Percentiles rank a stretch among this genome's conserved stretches.
phyloP scores from a whole-genome alignment of 371 early-diverging fungal species.

The Mucor circinelloides region DNA sequence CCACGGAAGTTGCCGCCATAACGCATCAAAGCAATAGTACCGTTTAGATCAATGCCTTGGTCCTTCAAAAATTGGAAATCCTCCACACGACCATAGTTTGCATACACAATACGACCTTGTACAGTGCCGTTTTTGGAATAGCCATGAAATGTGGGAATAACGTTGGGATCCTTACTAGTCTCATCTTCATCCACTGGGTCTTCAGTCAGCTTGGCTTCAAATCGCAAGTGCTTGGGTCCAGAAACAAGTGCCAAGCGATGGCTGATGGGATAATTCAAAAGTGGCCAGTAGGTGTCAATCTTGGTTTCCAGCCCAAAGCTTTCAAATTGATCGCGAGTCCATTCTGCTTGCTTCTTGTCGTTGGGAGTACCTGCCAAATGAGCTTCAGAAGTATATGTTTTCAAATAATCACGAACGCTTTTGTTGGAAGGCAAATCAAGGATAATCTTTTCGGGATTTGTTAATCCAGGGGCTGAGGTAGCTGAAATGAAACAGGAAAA shows the following conservation, averaged over 20 bases:
- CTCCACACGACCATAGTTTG: conserved; percentile 63
- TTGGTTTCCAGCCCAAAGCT: conserved; percentile 59
- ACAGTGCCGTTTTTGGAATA: conserved; percentile 67
- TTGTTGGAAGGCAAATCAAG: conserved; percentile 21
- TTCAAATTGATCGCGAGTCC: conserved; percentile 58
- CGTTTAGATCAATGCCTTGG: conserved; percentile 53
- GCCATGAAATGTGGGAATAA: conserved; percentile 65
- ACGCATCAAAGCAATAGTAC: conserved; percentile 63
- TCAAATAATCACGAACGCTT: conserved; percentile 16
- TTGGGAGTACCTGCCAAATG: conserved; percentile 58
- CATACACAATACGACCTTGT: conserved; percentile 65
- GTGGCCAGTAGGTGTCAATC: conserved; percentile 63
- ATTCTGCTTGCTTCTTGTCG: conserved; percentile 56
- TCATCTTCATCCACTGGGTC: conserved; percentile 53
- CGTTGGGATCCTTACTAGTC: conserved; percentile 52
- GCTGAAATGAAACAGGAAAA: not conserved
- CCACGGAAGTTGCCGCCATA: conserved; percentile 67
- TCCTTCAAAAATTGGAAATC: conserved; percentile 60
- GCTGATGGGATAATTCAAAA: conserved; percentile 59
- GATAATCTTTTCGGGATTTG: conserved; percentile 14
- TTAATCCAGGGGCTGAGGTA: not conserved
- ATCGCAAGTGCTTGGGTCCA: conserved; percentile 21
- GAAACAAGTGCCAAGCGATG: conserved; percentile 59
- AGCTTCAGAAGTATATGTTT: conserved; percentile 51
- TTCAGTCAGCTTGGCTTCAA: conserved; percentile 65